phyloP scores from a whole-genome alignment of 2,329 filamentous ascomycete genomes.

The Colletotrichum lini region DNA sequence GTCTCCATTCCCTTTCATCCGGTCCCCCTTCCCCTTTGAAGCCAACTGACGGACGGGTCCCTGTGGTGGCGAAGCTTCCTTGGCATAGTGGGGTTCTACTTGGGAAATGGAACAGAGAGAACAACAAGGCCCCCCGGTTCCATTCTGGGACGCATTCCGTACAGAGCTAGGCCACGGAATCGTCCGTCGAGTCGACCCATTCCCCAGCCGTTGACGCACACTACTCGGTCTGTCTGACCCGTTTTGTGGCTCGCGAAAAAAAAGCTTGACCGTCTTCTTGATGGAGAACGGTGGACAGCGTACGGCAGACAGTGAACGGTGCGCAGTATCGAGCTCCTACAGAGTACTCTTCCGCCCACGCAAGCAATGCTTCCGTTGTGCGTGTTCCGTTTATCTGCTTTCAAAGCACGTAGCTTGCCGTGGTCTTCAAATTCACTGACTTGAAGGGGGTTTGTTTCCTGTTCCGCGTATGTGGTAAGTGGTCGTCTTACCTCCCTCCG shows the following conservation, averaged over 20 bases:
- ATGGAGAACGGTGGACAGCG: neutral
- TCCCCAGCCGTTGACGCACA: constrained; percentile 18
- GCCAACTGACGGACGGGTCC: neutral
- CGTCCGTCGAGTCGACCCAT: constrained; percentile 19
- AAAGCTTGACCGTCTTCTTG: constrained; percentile 12
- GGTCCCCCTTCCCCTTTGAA: neutral
- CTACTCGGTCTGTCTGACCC: neutral
- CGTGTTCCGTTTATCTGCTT: neutral
- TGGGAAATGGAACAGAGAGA: constrained; percentile 9
- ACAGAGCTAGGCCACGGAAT: neutral
- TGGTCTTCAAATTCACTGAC: too few relatives aligned
- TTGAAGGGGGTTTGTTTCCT: too few relatives aligned
- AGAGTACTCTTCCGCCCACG: neutral
- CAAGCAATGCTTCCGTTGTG: neutral
- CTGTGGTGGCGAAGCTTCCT: constrained; percentile 42
- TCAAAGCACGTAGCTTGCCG: too few relatives aligned
- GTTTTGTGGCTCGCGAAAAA: neutral
- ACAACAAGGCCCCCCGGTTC: constrained; percentile 10
- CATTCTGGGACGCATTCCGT: constrained; percentile 10
- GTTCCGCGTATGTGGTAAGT: too few relatives aligned
- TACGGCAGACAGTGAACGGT: neutral
- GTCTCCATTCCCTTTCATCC: neutral
- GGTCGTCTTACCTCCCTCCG: too few relatives aligned
- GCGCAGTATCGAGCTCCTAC: neutral
- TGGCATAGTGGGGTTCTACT: constrained; percentile 26